Conservation (phyloP, 352 stramenopile species). For the Phytopythium cucurbitacearum region DNA sequence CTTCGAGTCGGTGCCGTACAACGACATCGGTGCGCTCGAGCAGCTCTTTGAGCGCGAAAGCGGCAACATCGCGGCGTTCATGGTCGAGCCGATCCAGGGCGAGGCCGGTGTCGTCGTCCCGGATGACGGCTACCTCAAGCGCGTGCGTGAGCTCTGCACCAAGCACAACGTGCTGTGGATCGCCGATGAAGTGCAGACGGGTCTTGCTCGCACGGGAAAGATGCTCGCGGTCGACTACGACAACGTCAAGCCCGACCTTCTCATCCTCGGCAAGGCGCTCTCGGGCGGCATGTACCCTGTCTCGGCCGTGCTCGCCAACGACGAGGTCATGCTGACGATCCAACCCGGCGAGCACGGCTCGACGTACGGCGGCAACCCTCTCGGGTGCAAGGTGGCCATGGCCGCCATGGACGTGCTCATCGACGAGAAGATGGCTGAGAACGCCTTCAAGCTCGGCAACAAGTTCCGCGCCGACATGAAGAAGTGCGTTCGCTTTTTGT, state of each 20-base stretch:
- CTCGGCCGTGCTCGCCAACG: slow-evolving; percentile 93
- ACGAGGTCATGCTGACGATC: slow-evolving; percentile 98
- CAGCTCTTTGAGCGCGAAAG: slow-evolving; percentile 70
- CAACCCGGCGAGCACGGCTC: slow-evolving; percentile 96
- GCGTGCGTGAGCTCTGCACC: slow-evolving; percentile 89
- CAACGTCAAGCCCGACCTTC: slow-evolving; percentile 95
- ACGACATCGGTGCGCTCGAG: slow-evolving; percentile 90
- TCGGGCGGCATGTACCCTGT: slow-evolving; percentile 97
- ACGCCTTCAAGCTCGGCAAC: slow-evolving; percentile 91
- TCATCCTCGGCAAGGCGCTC: slow-evolving; percentile 96
- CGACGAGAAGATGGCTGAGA: slow-evolving; percentile 96
- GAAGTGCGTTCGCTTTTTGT: slow-evolving; percentile 26
- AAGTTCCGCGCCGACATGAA: slow-evolving; percentile 91
- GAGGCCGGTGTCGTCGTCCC: slow-evolving; percentile 98
- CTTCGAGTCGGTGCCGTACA: slow-evolving; percentile 92
- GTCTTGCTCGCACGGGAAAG: slow-evolving; percentile 95
- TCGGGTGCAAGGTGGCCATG: slow-evolving; percentile 96
- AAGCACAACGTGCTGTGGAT: slow-evolving; percentile 99
- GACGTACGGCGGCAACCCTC: slow-evolving; percentile 96
- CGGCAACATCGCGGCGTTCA: slow-evolving; percentile 95
- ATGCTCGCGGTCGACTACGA: slow-evolving; percentile 97
- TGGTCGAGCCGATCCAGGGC: slow-evolving; percentile 99
- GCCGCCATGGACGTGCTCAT: slow-evolving; percentile 90
- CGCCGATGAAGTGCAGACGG: slow-evolving; percentile 98
- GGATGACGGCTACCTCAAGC: slow-evolving; percentile 94